phyloP scores from a whole-genome alignment of 2,329 filamentous ascomycete genomes.

The Penicillium olsonii region DNA sequence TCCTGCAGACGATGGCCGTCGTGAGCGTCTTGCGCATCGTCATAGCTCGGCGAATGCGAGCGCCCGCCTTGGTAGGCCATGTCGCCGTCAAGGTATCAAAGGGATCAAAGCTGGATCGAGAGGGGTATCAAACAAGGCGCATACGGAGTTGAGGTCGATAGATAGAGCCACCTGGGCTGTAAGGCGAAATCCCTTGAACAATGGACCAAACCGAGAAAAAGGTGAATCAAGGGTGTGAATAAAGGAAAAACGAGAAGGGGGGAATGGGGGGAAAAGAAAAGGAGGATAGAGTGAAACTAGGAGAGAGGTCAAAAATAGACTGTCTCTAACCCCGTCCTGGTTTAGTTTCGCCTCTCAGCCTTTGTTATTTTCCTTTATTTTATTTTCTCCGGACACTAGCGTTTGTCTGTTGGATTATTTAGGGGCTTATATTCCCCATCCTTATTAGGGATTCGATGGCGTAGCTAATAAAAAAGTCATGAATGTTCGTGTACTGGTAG shows the following conservation, averaged over 20 bases:
- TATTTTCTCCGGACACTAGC: background rate
- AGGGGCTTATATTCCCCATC: background rate
- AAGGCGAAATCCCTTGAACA: constrained; percentile 4
- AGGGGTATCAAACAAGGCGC: constrained; percentile 14
- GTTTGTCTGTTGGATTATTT: background rate
- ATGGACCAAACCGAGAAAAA: constrained; percentile 7
- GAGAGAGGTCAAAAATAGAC: constrained; percentile 26
- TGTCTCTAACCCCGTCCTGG: constrained; percentile 16
- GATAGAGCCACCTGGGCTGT: constrained; percentile 23
- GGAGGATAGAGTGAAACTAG: constrained; percentile 16
- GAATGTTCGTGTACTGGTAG: too few species aligned
- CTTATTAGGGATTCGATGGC: too few species aligned
- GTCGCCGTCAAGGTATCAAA: constrained; percentile 16
- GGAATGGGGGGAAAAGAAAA: constrained; percentile 18
- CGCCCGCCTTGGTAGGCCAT: constrained; percentile 67
- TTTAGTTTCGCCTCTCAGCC: constrained; percentile 3
- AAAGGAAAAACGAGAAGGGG: constrained; percentile 15
- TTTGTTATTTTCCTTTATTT: constrained; percentile 2
- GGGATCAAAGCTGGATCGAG: constrained; percentile 13
- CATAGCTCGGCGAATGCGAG: constrained; percentile 49
- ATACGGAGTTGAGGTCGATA: constrained; percentile 1
- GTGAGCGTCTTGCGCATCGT: constrained; percentile 42
- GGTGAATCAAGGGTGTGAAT: constrained; percentile 15
- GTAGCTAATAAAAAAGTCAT: too few species aligned
- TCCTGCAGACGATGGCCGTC: constrained; percentile 66